Percentiles rank a stretch among this genome's conserved stretches.
Conservation (phyloP, 2,329 filamentous ascomycete species). For the Aspergillus floridensis region DNA sequence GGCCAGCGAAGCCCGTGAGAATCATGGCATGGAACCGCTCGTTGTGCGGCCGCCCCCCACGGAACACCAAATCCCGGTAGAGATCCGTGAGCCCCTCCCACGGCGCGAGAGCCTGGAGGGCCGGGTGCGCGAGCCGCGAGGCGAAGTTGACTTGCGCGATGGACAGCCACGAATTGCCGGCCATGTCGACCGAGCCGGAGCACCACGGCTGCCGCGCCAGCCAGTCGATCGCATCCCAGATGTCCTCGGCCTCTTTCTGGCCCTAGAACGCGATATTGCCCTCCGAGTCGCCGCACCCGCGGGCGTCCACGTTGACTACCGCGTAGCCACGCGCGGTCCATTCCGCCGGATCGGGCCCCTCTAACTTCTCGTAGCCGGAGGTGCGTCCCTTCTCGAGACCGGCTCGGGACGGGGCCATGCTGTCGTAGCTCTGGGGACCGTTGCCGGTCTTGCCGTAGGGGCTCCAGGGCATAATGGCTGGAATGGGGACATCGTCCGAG, state of each 20-base stretch:
- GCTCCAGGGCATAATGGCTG: constrained; percentile 26
- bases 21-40: constrained; percentile 15
- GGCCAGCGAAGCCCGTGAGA: constrained; percentile 13
- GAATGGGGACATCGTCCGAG: constrained; percentile 16
- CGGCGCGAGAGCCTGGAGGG: constrained; percentile 23
- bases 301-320: constrained; percentile 30
- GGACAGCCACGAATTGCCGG: constrained; percentile 20
- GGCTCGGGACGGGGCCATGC: constrained; percentile 14
- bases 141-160: constrained; percentile 14
- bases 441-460: constrained; percentile 29
- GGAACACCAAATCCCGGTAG: constrained; percentile 17
- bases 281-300: constrained; percentile 28
- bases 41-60: constrained; percentile 18
- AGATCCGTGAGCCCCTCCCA: constrained; percentile 21
- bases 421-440: constrained; percentile 12
- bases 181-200: constrained; percentile 18
- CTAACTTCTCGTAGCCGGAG: constrained; percentile 23
- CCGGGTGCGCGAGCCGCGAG: constrained; percentile 12
- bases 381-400: constrained; percentile 1
- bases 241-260: constrained; percentile 25
- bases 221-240: constrained; percentile 25
- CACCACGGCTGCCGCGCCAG: constrained; percentile 25
- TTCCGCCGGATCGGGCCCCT: constrained; percentile 30
- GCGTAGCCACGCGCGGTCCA: constrained; percentile 31
- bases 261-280: constrained; percentile 26